Evolutionary conservation across 2,329 filamentous ascomycete genomes (phyloP), one percentile per base, ranked within the genome.

Genomic region (Bipolaris gigantea): DNA sequence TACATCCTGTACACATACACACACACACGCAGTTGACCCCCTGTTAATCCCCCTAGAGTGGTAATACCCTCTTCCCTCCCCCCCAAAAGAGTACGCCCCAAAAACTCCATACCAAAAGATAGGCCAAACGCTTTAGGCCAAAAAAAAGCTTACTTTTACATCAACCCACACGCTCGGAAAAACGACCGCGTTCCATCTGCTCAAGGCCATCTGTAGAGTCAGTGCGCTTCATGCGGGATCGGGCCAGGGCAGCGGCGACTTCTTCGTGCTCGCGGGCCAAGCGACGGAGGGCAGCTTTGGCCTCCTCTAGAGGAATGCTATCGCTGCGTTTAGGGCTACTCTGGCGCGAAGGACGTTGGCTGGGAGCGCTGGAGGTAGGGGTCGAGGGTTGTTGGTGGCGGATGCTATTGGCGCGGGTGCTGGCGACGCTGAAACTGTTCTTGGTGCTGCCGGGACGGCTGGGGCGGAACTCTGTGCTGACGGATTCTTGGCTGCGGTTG

Each of bases 181-280:
- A 34, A 18, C 64, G 59, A 11, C 64, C 64, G 16, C 61, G 61
- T 46, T 66, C 62, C 33, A 62, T 48, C 32, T 52, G 59, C 52
- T 63, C 58, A 7, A 62, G 51, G 15, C 42, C 50, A 19, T 39
- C 55, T 33, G 59, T 59, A 6, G 56, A 57, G 21, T 53, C 48
- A n/a, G 57, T 51, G 44, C 60, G 57, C 18, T 43, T 48, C 47
- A 54, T 54, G 47, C 51, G 51, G 42, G 47, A 54, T 19, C 51
- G 48, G 7, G 48, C 49, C n/a, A 58, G 33, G 15, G 57, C 59
- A 34, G 56, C 57, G n/a, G 63, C 56, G 19, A 65, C 66, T 25
- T 65, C 66, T 16, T 67, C 61, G n/a, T 68, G 69, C 38, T 70
- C 64, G 8, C 60, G 55, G 8, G 68, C 68, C 56, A 72, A 55